Percentiles rank a stretch among this genome's conserved stretches.
Evolutionary conservation across 2,329 filamentous ascomycete genomes (phyloP).

Genomic region (Curvularia sp.): DNA sequence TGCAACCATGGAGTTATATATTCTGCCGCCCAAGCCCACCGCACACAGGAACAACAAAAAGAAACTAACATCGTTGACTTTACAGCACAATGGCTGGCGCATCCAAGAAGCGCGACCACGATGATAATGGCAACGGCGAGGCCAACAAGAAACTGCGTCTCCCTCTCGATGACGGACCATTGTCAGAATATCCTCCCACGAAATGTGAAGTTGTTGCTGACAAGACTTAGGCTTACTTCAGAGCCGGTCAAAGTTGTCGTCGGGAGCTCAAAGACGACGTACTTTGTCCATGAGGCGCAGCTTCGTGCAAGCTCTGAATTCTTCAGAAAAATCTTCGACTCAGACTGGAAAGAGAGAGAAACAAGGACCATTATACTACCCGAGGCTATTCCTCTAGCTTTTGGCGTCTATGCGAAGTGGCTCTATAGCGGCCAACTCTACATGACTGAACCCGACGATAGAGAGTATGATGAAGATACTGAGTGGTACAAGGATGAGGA

Average conservation of each 20-base stretch:
- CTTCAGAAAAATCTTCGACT: background rate
- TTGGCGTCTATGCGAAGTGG: background rate
- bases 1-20: background rate
- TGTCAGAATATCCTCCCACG: background rate
- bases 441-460: background rate
- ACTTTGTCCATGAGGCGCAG: background rate
- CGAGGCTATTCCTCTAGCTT: background rate
- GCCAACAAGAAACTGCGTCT: background rate
- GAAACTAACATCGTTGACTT: background rate
- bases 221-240: background rate
- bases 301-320: background rate
- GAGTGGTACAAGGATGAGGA: accelerated
- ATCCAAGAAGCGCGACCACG: background rate
- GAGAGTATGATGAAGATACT: no score
- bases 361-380: background rate
- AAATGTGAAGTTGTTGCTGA: background rate
- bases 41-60: background rate
- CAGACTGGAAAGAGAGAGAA: background rate
- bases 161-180: no score
- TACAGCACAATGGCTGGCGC: background rate
- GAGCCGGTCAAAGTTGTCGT: background rate
- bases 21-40: background rate
- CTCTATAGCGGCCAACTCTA: background rate
- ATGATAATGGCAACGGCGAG: background rate
- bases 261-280: background rate